Evolutionary conservation across 768 basidiomycete species (phyloP).

Genomic region (Leccinum variicolor): DNA sequence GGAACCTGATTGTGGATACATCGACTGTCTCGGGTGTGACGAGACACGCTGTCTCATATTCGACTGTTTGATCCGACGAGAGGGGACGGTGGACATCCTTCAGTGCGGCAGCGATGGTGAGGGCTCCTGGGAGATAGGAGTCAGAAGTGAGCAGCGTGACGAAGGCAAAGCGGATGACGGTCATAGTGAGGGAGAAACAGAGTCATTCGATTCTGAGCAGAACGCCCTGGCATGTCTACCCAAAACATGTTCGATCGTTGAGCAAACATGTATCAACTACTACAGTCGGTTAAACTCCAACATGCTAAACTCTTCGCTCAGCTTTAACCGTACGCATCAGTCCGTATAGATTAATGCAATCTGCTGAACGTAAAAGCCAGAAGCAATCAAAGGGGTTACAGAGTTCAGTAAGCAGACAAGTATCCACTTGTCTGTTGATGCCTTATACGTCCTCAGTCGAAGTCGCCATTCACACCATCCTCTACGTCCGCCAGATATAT

Average conservation of each 20-base stretch:
- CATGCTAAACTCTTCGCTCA: conserved; percentile 31
- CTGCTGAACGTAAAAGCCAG: conserved; percentile 33
- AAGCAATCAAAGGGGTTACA: conserved; percentile 59
- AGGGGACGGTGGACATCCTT: conserved; percentile 59
- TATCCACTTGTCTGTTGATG: not conserved
- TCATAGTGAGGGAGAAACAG: conserved; percentile 41
- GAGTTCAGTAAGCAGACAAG: conserved; percentile 60
- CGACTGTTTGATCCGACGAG: conserved; percentile 44
- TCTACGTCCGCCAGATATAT: conserved; percentile 89
- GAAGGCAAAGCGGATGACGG: conserved; percentile 68
- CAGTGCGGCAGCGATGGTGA: conserved; percentile 82
- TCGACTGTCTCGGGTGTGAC: conserved; percentile 94
- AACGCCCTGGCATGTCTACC: not conserved
- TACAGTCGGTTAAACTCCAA: not conserved
- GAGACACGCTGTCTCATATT: conserved; percentile 77
- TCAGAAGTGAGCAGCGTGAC: conserved; percentile 92
- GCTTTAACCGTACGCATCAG: conserved; percentile 36
- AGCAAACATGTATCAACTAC: conserved; percentile 18
- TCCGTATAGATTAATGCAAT: not conserved
- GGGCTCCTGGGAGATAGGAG: conserved; percentile 88
- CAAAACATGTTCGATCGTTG: not conserved
- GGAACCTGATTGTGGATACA: conserved; percentile 72
- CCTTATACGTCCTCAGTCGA: conserved; percentile 60
- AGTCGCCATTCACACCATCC: conserved; percentile 87
- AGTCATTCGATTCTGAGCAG: not conserved